phyloP scores from a whole-genome alignment of 2,329 filamentous ascomycete genomes.

The Nannizzia gypsea region DNA sequence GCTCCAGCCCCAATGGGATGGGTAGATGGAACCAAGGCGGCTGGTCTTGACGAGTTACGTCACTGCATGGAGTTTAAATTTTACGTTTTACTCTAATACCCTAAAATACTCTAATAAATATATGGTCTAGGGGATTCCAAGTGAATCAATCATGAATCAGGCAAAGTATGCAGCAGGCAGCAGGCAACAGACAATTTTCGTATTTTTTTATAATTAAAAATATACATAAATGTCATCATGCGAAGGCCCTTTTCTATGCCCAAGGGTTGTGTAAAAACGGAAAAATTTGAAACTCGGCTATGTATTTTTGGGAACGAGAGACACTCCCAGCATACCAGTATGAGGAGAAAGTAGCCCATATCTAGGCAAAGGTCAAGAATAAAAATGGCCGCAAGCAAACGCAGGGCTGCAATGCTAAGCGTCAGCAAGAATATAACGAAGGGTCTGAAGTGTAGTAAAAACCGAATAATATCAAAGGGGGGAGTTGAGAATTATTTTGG shows the following conservation, averaged over 20 bases:
- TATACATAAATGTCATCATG: background rate
- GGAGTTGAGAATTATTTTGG: background rate
- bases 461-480: background rate
- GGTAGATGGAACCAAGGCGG: constrained; percentile 13
- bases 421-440: background rate
- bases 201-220: background rate
- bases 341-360: background rate
- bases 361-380: background rate
- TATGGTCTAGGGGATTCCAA: too few species aligned
- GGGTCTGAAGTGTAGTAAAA: background rate
- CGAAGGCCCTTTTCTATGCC: background rate
- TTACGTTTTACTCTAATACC: background rate
- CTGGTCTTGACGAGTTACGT: constrained; percentile 9
- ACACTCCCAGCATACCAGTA: background rate
- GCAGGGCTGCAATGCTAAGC: background rate
- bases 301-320: background rate
- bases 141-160: background rate
- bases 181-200: too few species aligned
- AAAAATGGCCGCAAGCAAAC: background rate
- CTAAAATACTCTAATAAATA: too few species aligned
- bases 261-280: background rate
- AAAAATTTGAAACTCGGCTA: background rate
- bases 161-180: background rate
- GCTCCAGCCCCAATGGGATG: background rate
- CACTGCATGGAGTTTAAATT: background rate